These are phyloP conservation scores for Cyclaneusma minus DNA, from an alignment of 2,329 filamentous ascomycete species.

Conservation along the genomic window DNA sequence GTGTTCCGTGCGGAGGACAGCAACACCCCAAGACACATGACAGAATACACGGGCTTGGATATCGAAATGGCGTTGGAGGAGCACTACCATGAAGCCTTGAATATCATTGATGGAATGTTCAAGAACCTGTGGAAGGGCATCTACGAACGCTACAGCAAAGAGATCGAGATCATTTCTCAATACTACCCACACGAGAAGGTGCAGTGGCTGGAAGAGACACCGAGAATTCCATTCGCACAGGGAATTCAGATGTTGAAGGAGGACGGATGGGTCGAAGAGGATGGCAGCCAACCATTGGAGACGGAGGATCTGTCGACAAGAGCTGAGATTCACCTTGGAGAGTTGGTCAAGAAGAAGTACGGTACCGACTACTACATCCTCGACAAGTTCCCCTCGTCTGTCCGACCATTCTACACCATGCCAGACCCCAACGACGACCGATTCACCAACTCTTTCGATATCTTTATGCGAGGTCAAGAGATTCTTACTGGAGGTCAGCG, in stretches of 20 bases:
- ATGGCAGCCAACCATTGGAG: slow-evolving; percentile 53
- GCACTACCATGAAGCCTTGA: slow-evolving; percentile 78
- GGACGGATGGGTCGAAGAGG: slow-evolving; percentile 61
- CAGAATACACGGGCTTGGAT: slow-evolving; percentile 87
- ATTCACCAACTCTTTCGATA: slow-evolving; percentile 86
- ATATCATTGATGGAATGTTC: slow-evolving; percentile 63
- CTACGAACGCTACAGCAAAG: slow-evolving; percentile 51
- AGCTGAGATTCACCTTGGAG: slow-evolving; percentile 74
- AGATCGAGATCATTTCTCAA: slow-evolving; percentile 65
- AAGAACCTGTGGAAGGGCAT: slow-evolving; percentile 64
- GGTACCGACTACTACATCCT: slow-evolving; percentile 85
- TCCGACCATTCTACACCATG: slow-evolving; percentile 85
- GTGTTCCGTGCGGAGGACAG: slow-evolving; percentile 93
- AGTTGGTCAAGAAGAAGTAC: slow-evolving; percentile 74
- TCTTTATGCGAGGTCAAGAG: slow-evolving; percentile 86
- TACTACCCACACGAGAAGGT: slow-evolving; percentile 80
- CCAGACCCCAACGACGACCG: slow-evolving; percentile 56
- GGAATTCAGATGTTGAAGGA: slow-evolving; percentile 69
- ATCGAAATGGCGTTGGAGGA: slow-evolving; percentile 83
- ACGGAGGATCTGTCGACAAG: slow-evolving; percentile 72
- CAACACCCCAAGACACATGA: slow-evolving; percentile 87
- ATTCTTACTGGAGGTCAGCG: slow-evolving; percentile 86
- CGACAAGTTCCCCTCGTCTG: slow-evolving; percentile 78
- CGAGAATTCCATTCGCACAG: slow-evolving; percentile 64
- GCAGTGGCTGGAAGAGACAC: slow-evolving; percentile 74